A percentile compares a stretch with the other conserved stretches of the same genome.
These are phyloP conservation scores for Boletus subparvulus DNA, from an alignment of 768 basidiomycete species.

Conservation along the genomic window DNA sequence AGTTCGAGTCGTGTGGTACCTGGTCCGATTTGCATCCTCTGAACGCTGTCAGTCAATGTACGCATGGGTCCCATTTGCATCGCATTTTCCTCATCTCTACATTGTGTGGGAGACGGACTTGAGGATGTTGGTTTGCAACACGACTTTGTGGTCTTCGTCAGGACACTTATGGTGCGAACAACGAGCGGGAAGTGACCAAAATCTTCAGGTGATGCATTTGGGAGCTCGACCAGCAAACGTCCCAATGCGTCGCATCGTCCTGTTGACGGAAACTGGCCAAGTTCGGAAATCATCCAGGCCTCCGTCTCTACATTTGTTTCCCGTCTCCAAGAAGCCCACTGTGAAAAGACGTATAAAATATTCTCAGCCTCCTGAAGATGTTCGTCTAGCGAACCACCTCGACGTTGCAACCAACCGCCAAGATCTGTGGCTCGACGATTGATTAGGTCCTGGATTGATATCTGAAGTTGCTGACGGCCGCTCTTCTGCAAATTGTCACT, in stretches of 20 bases:
- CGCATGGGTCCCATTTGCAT: not conserved
- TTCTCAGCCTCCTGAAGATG: not conserved
- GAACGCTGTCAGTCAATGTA: not conserved
- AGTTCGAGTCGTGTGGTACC: not conserved
- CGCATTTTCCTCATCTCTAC: too few relatives aligned
- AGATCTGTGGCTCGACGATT: not conserved
- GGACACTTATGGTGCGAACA: not conserved
- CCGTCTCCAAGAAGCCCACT: not conserved
- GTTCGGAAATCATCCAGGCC: not conserved
- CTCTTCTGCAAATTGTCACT: not conserved
- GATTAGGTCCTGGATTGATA: not conserved
- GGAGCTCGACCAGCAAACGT: slow-evolving; percentile 1
- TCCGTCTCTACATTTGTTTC: not conserved
- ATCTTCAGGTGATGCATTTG: not conserved
- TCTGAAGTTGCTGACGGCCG: not conserved
- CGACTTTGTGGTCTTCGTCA: too few relatives aligned
- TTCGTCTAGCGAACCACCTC: not conserved
- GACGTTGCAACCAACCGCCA: not conserved
- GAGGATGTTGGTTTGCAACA: too few relatives aligned
- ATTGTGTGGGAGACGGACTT: too few relatives aligned
- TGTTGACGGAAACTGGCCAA: not conserved
- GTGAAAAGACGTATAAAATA: not conserved
- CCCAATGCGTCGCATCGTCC: slow-evolving; percentile 8
- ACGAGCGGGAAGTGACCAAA: not conserved
- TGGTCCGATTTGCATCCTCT: not conserved